These are phyloP conservation scores for Pyrenophora seminiperda DNA, from an alignment of 2,329 filamentous ascomycete genomes.

Conservation along the genomic window DNA sequence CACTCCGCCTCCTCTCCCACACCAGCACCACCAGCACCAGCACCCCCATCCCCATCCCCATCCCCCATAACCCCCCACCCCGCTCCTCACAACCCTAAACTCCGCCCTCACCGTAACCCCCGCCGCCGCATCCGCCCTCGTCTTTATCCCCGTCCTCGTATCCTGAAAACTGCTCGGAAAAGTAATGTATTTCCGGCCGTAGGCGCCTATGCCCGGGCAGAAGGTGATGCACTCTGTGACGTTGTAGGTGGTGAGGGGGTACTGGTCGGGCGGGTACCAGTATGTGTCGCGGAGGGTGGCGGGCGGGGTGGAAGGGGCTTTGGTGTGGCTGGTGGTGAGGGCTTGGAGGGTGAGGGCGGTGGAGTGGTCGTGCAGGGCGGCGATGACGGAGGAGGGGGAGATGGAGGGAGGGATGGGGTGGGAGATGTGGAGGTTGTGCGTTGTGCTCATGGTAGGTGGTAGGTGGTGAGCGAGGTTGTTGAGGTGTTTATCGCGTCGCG, in stretches of 20 bases:
- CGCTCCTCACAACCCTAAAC: slow-evolving; percentile 33
- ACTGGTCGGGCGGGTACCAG: slow-evolving; percentile 41
- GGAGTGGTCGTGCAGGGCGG: slow-evolving; percentile 44
- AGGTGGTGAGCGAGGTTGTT: neutral
- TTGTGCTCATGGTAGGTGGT: slow-evolving; percentile 28
- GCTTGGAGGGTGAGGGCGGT: slow-evolving; percentile 43
- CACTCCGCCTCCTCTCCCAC: no score
- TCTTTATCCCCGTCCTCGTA: slow-evolving; percentile 40
- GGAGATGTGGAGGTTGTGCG: slow-evolving; percentile 41
- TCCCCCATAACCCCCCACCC: slow-evolving; percentile 28
- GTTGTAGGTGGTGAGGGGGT: slow-evolving; percentile 35
- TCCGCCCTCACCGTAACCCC: slow-evolving; percentile 41
- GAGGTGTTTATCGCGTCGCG: no score
- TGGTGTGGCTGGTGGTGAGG: slow-evolving; percentile 37
- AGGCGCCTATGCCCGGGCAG: slow-evolving; percentile 38
- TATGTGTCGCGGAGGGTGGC: slow-evolving; percentile 41
- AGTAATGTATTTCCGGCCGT: slow-evolving; percentile 38
- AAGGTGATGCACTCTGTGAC: slow-evolving; percentile 40
- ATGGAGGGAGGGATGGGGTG: slow-evolving; percentile 38
- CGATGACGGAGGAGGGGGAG: slow-evolving; percentile 31
- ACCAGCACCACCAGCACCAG: slow-evolving; percentile 40
- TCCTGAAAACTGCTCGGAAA: slow-evolving; percentile 43
- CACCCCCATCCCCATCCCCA: slow-evolving; percentile 41
- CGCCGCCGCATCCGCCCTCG: slow-evolving; percentile 37
- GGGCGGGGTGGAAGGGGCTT: slow-evolving; percentile 29